Conservation (phyloP, 2,329 filamentous ascomycete species). For the Curvularia spicifera region DNA sequence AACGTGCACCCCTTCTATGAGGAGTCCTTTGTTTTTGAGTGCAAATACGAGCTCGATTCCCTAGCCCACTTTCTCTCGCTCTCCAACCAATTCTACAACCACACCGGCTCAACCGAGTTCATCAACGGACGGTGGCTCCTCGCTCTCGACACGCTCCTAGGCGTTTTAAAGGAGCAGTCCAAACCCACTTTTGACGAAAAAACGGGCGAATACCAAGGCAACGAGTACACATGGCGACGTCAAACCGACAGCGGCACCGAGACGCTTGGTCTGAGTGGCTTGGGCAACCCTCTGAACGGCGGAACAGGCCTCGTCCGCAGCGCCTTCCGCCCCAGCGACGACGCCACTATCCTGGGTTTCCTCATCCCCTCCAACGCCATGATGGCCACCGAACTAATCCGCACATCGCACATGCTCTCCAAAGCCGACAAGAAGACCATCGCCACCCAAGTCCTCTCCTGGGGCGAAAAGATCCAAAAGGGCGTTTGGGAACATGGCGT, state of each 20-base stretch:
- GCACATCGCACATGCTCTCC: slow-evolving; percentile 73
- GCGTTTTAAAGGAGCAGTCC: slow-evolving; percentile 79
- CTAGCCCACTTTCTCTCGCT: slow-evolving; percentile 89
- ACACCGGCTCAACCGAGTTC: slow-evolving; percentile 79
- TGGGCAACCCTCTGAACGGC: slow-evolving; percentile 88
- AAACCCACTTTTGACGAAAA: slow-evolving; percentile 77
- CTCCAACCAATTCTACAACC: slow-evolving; percentile 82
- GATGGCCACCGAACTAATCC: slow-evolving; percentile 87
- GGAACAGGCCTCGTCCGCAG: slow-evolving; percentile 87
- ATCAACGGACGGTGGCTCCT: slow-evolving; percentile 77
- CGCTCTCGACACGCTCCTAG: slow-evolving; percentile 76
- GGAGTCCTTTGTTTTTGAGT: slow-evolving; percentile 86
- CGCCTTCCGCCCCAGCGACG: slow-evolving; percentile 93
- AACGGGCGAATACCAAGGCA: slow-evolving; percentile 68
- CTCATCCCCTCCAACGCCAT: slow-evolving; percentile 96
- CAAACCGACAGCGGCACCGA: slow-evolving; percentile 83
- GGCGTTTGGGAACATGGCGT: slow-evolving; percentile 88
- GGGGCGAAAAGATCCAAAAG: slow-evolving; percentile 71
- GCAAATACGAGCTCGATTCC: slow-evolving; percentile 98
- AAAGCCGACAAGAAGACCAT: slow-evolving; percentile 63
- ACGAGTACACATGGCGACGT: slow-evolving; percentile 88
- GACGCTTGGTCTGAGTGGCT: slow-evolving; percentile 79
- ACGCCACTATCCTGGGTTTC: slow-evolving; percentile 91
- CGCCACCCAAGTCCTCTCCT: slow-evolving; percentile 57
- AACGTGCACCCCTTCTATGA: slow-evolving; percentile 86